Conservation (phyloP, 2,329 filamentous ascomycete species). For the Aspergillus neotritici region DNA sequence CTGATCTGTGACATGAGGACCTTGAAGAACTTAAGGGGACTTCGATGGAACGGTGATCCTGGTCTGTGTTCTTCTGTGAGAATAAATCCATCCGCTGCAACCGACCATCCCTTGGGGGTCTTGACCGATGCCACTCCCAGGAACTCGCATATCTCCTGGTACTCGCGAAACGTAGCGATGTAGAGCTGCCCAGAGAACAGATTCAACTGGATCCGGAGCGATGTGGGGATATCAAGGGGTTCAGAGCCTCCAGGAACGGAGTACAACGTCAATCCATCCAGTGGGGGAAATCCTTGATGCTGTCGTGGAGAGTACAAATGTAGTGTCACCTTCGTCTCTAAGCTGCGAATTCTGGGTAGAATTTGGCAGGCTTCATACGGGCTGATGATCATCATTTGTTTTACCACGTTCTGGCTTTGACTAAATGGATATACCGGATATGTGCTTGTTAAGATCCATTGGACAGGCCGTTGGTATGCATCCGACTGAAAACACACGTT, state of each 20-base stretch:
- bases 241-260: slow-evolving; percentile 26
- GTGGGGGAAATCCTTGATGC: slow-evolving; percentile 30
- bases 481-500: slow-evolving; percentile 29
- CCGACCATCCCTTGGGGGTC: slow-evolving; percentile 18
- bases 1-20: slow-evolving; percentile 30
- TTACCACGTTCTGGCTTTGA: background rate
- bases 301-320: slow-evolving; percentile 50
- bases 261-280: slow-evolving; percentile 47
- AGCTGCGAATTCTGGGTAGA: slow-evolving; percentile 34
- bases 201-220: slow-evolving; percentile 49
- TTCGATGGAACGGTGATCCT: slow-evolving; percentile 28
- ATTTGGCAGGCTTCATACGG: slow-evolving; percentile 56
- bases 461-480: slow-evolving; percentile 48
- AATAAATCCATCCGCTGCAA: slow-evolving; percentile 24
- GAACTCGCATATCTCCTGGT: slow-evolving; percentile 32
- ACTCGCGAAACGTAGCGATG: slow-evolving; percentile 51
- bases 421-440: background rate
- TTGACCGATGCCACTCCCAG: slow-evolving; percentile 16
- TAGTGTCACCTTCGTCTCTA: slow-evolving; percentile 33
- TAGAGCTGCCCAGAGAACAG: slow-evolving; percentile 66
- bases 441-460: slow-evolving; percentile 47
- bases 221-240: slow-evolving; percentile 15
- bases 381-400: slow-evolving; percentile 52
- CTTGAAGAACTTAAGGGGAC: slow-evolving; percentile 40
- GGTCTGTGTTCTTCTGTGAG: slow-evolving; percentile 13